Base-by-base conservation (phyloP, 257 asterid species). In the Primulina tabacum region DNA sequence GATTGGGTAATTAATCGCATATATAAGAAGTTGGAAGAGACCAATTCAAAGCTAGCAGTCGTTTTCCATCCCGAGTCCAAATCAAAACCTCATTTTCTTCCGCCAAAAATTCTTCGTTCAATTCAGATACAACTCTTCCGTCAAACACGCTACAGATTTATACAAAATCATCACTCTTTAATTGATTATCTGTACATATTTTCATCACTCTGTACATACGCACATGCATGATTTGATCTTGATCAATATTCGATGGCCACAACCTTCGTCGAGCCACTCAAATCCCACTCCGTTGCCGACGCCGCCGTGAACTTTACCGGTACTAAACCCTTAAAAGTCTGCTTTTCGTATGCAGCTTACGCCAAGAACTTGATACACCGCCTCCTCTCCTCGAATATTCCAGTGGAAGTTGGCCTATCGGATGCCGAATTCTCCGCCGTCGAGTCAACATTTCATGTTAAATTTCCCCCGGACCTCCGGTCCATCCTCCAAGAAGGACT, bases 271-370 rank as follows among this genome's bases (percentile, higher is more conserved):
- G 33, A 64, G 67, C 74, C 64, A 50, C 58, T 30, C 59, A 40
- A 14, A n/a, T 69, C 60, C 8, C 30, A 3, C 16, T 17, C 62
- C 8, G 53, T 43, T 43, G 21, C 12, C 26, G 26, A 24, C 26
- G 26, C 1, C 26, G 26, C 26, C 26, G 26, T 24, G 26, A 24
- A 24, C 26, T 24, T 24, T 24, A 1, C 26, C 11, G 33, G 70
- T 3, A 78, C 86, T 8, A 86, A 73, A 73, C 86, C 88, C 3
- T 24, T 76, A 50, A 60, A 84, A 59, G 96, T 83, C 67, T 93
- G 97, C 69, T 90, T 93, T 60, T 93, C 99, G 0, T 93, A 75
- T 65, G 97, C 99, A 5, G 97, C 99, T 60, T 93, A 93, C 64
- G 87, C 99, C 59, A 93, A 89, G 79, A 90, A 83, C 60, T 75